These are phyloP conservation scores for Camellia lanceoleosa DNA, from an alignment of 148 eudicot genomes.

Conservation along the genomic window DNA sequence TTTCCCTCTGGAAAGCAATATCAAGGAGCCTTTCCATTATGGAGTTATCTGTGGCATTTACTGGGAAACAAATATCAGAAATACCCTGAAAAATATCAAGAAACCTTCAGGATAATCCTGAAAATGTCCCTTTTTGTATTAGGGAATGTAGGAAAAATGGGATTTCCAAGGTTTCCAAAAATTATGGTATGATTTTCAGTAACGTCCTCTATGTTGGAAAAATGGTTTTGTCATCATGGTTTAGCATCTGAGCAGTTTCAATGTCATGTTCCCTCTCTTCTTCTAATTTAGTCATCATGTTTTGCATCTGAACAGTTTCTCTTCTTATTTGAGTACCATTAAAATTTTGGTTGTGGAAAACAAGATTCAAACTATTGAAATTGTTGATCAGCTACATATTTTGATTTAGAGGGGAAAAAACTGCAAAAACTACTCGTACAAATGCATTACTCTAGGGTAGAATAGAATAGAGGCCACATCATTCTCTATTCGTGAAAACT, in stretches of 20 bases:
- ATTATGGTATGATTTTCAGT: no score
- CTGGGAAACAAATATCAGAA: no score
- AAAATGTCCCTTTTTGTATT: neutral
- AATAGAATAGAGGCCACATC: neutral
- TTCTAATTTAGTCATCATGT: neutral
- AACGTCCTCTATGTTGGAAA: no score
- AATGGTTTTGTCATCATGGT: no score
- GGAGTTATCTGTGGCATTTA: no score
- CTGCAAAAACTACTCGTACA: neutral
- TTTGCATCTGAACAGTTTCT: neutral
- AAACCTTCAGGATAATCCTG: neutral
- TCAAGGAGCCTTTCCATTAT: no score
- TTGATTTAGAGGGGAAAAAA: no score
- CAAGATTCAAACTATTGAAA: neutral
- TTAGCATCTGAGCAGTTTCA: neutral
- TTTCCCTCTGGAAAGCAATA: no score
- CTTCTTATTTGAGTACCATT: neutral
- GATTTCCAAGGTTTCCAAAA: neutral
- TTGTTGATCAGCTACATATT: slow-evolving; percentile 1
- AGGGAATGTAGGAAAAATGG: neutral
- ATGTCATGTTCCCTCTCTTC: neutral
- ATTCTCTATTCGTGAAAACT: no score
- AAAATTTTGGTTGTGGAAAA: neutral
- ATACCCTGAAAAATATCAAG: neutral
- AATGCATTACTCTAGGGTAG: neutral